These are phyloP conservation scores for Scedosporium minutisporum DNA, from an alignment of 2,329 filamentous ascomycete genomes.

Conservation along the genomic window DNA sequence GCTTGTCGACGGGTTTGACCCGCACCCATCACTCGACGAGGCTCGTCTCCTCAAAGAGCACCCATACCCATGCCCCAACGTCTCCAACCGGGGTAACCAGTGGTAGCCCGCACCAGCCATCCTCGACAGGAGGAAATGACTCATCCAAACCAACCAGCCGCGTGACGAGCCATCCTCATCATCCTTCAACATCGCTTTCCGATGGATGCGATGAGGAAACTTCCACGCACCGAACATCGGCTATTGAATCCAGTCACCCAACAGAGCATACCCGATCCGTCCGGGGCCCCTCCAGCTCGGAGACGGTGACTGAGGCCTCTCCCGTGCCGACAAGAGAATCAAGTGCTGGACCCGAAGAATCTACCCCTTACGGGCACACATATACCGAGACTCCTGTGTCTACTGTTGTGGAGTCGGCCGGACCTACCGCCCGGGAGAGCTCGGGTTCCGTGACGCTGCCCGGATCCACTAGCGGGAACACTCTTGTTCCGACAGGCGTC, in stretches of 20 bases:
- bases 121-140: not conserved
- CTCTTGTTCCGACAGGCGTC: not conserved
- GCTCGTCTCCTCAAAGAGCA: not conserved
- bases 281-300: not conserved
- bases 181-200: not conserved
- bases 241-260: not conserved
- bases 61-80: not conserved
- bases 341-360: not conserved
- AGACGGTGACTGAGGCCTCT: not conserved
- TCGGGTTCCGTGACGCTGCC: not conserved
- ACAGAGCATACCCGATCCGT: not conserved
- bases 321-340: not conserved
- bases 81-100: not conserved
- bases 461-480: not conserved
- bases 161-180: not conserved
- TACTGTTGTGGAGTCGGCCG: not conserved
- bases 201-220: not conserved
- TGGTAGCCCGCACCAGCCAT: not conserved
- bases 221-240: not conserved
- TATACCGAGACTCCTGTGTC: not conserved
- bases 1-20: too few species aligned
- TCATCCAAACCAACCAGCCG: not conserved
- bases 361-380: not conserved
- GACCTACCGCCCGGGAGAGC: not conserved
- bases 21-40: too few species aligned